A percentile compares a stretch with the other conserved stretches of the same genome.
These are phyloP conservation scores for Trichosporon ovoides DNA, from an alignment of 1,284 basidiomycete genomes.

Conservation along the genomic window DNA sequence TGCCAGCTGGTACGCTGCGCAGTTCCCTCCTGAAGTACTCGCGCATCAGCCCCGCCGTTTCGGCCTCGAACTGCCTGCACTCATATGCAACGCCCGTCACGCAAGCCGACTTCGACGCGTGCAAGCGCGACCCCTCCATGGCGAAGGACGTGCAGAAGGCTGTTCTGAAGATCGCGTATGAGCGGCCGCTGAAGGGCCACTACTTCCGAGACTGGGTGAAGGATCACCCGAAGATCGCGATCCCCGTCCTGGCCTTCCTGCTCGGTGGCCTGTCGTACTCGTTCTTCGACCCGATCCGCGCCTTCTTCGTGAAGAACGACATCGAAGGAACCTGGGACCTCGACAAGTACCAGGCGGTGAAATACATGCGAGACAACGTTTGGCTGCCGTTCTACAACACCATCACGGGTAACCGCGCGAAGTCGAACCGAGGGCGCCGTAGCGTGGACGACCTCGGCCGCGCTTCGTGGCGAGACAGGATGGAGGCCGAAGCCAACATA, in stretches of 20 bases:
- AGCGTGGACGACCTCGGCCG: conserved; percentile 17
- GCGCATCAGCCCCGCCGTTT: conserved; percentile 63
- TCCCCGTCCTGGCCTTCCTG: conserved; percentile 80
- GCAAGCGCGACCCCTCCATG: conserved; percentile 16
- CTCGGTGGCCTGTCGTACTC: conserved; percentile 83
- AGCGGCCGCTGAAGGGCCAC: conserved; percentile 70
- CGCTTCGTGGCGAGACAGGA: conserved; percentile 69
- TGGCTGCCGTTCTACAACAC: conserved; percentile 8
- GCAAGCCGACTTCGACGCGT: conserved; percentile 39
- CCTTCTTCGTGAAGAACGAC: conserved; percentile 75
- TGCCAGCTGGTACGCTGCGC: conserved; percentile 63
- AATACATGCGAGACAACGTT: conserved; percentile 17
- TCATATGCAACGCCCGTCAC: conserved; percentile 55
- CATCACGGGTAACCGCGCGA: neutral
- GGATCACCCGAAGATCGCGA: conserved; percentile 75
- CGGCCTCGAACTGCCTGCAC: conserved; percentile 80
- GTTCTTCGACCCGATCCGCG: conserved; percentile 88
- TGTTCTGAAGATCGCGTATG: conserved; percentile 63
- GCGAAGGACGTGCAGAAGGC: conserved; percentile 49
- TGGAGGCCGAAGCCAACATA: conserved; percentile 66
- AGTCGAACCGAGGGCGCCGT: neutral
- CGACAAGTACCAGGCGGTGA: conserved; percentile 44
- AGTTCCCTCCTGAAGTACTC: conserved; percentile 62
- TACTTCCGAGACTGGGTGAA: conserved; percentile 75
- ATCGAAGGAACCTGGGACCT: conserved; percentile 76